phyloP scores from a whole-genome alignment of 352 stramenopile species.

The Globisporangium megalacanthum region DNA sequence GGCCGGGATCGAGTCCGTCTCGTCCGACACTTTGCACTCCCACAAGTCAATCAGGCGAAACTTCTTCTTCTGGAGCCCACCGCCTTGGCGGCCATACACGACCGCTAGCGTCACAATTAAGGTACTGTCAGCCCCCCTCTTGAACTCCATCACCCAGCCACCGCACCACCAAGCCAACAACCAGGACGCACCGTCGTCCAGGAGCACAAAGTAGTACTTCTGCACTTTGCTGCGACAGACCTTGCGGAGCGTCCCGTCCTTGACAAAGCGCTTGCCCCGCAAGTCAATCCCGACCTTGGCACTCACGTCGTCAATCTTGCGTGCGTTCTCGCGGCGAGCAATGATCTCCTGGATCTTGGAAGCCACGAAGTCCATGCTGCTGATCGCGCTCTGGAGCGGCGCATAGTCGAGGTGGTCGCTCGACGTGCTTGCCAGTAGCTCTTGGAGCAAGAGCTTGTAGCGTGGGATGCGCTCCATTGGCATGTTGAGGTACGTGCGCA shows the following conservation, averaged over 20 bases:
- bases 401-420: conserved; percentile 67
- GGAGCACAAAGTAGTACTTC: conserved; percentile 78
- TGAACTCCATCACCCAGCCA: neutral
- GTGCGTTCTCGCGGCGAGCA: conserved; percentile 55
- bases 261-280: conserved; percentile 54
- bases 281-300: conserved; percentile 68
- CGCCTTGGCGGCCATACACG: conserved; percentile 56
- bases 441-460: conserved; percentile 80
- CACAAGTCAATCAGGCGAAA: conserved; percentile 76
- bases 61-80: conserved; percentile 72
- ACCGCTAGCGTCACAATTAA: conserved; percentile 29
- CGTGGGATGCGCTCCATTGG: conserved; percentile 81
- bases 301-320: conserved; percentile 55
- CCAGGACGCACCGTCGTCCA: conserved; percentile 64
- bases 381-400: conserved; percentile 66
- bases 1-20: conserved; percentile 62
- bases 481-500: conserved; percentile 83
- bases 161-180: neutral
- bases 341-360: conserved; percentile 82
- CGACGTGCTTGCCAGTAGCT: conserved; percentile 64
- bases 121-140: too few relatives aligned
- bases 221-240: conserved; percentile 82
- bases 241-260: conserved; percentile 79
- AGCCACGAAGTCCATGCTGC: conserved; percentile 67
- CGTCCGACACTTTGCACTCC: conserved; percentile 70